Evolutionary conservation across 805 yeast species (phyloP).

Genomic region (Candida insectorum): DNA sequence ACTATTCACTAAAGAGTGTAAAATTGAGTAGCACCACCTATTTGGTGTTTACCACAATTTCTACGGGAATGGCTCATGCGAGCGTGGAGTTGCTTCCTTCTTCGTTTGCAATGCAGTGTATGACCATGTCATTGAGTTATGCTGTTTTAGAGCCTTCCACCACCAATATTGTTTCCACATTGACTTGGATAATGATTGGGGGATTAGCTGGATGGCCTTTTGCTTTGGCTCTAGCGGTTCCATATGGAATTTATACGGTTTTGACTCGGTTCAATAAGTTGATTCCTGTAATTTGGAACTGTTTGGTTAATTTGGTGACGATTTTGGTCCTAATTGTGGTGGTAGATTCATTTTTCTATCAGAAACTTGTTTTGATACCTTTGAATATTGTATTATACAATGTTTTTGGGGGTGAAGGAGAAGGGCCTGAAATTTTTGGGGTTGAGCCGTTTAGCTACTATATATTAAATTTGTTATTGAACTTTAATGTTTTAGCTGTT

Average conservation of each 20-base stretch:
- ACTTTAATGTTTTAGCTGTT: conserved; percentile 59
- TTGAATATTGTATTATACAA: conserved; percentile 81
- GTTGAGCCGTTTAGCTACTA: conserved; percentile 78
- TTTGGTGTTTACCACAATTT: conserved; percentile 54
- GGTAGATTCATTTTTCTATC: conserved; percentile 63
- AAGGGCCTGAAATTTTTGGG: conserved; percentile 92
- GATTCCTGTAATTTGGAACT: conserved; percentile 1
- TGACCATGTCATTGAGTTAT: conserved; percentile 41
- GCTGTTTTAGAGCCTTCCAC: conserved; percentile 21
- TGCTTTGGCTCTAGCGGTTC: conserved; percentile 59
- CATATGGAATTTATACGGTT: conserved; percentile 44
- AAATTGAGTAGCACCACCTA: conserved; percentile 42
- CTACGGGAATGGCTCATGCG: conserved; percentile 88
- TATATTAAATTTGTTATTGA: conserved; percentile 61
- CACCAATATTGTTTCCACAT: conserved; percentile 15
- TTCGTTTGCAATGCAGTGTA: conserved; percentile 57
- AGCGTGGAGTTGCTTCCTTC: conserved; percentile 85
- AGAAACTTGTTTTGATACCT: conserved; percentile 64
- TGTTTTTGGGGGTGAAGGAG: conserved; percentile 60
- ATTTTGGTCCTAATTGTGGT: conserved; percentile 24
- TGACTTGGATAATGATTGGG: conserved; percentile 54
- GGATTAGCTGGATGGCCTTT: conserved; percentile 94
- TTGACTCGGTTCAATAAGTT: conserved; percentile 1
- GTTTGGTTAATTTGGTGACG: conserved; percentile 13
- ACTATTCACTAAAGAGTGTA: conserved; percentile 33